Evolutionary conservation across 2,329 filamentous ascomycete genomes (phyloP).

Genomic region (Tolypocladium ovalisporum): DNA sequence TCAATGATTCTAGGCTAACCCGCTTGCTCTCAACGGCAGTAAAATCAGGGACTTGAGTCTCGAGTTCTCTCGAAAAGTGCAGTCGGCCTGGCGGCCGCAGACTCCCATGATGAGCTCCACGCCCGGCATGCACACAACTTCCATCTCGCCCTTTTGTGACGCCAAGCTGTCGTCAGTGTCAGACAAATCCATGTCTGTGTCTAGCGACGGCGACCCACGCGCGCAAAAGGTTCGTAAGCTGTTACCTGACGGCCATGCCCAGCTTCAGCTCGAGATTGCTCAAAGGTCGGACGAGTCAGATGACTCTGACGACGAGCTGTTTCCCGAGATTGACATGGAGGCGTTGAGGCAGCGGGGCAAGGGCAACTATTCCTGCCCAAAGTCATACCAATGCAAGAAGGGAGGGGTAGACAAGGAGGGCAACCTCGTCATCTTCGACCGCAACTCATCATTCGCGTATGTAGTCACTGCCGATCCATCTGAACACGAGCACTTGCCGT

Average conservation of each 20-base stretch:
- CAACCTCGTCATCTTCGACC: constrained; percentile 25
- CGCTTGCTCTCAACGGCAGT: constrained; percentile 9
- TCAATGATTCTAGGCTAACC: constrained; percentile 1
- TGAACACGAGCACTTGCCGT: background rate
- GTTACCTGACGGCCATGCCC: constrained; percentile 8
- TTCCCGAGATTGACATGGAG: constrained; percentile 25
- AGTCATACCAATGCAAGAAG: constrained; percentile 24
- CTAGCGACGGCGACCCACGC: constrained; percentile 11
- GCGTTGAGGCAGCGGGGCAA: constrained; percentile 28
- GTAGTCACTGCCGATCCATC: constrained; percentile 2
- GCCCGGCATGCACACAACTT: constrained; percentile 8
- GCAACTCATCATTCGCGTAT: constrained; percentile 30
- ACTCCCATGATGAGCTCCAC: constrained; percentile 5
- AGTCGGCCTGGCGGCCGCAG: constrained; percentile 17
- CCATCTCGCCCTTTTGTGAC: constrained; percentile 12
- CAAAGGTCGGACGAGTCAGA: constrained; percentile 16
- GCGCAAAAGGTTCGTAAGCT: constrained; percentile 11
- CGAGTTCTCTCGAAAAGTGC: constrained; percentile 22
- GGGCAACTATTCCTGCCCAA: constrained; percentile 24
- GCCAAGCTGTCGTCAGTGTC: constrained; percentile 6
- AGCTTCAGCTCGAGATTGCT: constrained; percentile 4
- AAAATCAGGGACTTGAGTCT: constrained; percentile 22
- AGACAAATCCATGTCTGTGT: constrained; percentile 5
- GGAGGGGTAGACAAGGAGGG: constrained; percentile 28
- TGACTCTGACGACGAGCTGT: constrained; percentile 23